Percentiles rank a stretch among this genome's conserved stretches.
Evolutionary conservation across 2,329 filamentous ascomycete genomes (phyloP).

Genomic region (Diplocarpon rosae): DNA sequence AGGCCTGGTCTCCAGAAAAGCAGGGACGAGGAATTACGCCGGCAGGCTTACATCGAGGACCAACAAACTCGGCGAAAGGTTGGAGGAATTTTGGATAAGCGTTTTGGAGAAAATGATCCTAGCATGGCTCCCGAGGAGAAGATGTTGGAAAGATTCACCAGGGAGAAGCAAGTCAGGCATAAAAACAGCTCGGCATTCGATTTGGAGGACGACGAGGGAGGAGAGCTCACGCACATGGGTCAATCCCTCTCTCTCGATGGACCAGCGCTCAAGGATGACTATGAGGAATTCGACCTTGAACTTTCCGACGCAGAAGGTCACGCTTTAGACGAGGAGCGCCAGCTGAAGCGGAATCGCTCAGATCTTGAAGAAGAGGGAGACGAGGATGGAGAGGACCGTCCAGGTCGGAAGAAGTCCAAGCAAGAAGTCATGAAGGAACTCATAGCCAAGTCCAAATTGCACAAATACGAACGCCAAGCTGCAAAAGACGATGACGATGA

Average conservation of each 20-base stretch:
- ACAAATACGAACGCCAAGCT: constrained; percentile 91
- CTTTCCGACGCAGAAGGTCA: constrained; percentile 46
- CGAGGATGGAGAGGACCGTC: constrained; percentile 41
- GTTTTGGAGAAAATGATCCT: constrained; percentile 92
- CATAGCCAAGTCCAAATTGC: constrained; percentile 89
- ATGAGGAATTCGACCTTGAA: constrained; percentile 63
- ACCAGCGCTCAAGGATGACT: constrained; percentile 54
- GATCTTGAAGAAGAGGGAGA: constrained; percentile 39
- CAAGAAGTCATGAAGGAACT: constrained; percentile 97
- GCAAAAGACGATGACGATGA: constrained; percentile 91
- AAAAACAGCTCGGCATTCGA: constrained; percentile 79
- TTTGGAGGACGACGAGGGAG: constrained; percentile 66
- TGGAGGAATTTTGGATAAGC: constrained; percentile 81
- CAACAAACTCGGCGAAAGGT: constrained; percentile 84
- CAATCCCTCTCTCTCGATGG: constrained; percentile 57
- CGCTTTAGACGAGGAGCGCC: constrained; percentile 41
- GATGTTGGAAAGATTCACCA: constrained; percentile 80
- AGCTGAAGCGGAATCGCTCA: constrained; percentile 45
- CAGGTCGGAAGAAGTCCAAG: constrained; percentile 85
- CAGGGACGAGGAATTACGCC: constrained; percentile 63
- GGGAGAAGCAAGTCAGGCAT: constrained; percentile 71
- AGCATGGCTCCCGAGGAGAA: constrained; percentile 89
- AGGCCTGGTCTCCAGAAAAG: constrained; percentile 79
- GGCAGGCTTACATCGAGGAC: constrained; percentile 36
- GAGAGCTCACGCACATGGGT: constrained; percentile 73